Percentiles rank a stretch among this genome's conserved stretches.
Evolutionary conservation across 495 filamentous ascomycete genomes (phyloP).

Genomic region (Chaetomium fimeti): DNA sequence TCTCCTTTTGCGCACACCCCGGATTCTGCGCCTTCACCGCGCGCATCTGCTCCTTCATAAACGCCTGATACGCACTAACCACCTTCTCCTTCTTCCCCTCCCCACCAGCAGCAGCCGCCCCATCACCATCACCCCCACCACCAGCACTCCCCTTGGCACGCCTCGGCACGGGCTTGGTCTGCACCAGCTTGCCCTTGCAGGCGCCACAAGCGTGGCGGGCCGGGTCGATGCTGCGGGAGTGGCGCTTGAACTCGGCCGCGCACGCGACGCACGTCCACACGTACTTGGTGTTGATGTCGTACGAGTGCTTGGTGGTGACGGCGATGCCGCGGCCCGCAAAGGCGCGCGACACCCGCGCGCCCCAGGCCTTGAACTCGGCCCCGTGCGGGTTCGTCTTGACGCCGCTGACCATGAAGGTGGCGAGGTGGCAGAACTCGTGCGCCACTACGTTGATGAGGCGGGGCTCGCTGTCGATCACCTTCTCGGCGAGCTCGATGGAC

Average conservation of each 20-base stretch:
- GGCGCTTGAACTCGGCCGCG: conserved; percentile 65
- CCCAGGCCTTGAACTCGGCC: conserved; percentile 77
- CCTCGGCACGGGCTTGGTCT: conserved; percentile 76
- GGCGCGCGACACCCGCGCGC: conserved; percentile 31
- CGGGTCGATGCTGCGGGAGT: conserved; percentile 78
- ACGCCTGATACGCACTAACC: conserved; percentile 60
- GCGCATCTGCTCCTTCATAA: conserved; percentile 64
- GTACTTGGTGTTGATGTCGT: conserved; percentile 87
- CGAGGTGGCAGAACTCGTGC: conserved; percentile 94
- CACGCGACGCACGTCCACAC: conserved; percentile 78
- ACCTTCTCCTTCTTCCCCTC: not conserved
- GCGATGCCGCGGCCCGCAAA: conserved; percentile 55
- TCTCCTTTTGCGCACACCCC: conserved; percentile 55
- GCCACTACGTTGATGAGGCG: conserved; percentile 82
- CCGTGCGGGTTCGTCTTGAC: conserved; percentile 74
- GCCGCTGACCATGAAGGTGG: conserved; percentile 77
- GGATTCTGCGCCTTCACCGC: conserved; percentile 55
- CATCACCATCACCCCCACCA: not conserved
- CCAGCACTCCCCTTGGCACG: conserved; percentile 16
- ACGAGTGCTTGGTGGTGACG: conserved; percentile 84
- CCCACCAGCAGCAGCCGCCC: no score
- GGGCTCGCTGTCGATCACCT: conserved; percentile 74
- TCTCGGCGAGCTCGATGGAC: conserved; percentile 81
- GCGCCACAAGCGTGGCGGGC: conserved; percentile 62
- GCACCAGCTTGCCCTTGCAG: conserved; percentile 66